Evolutionary conservation across 805 yeast genomes (phyloP), one percentile per base, ranked within the genome.

Genomic region (Kodamaea restingae): DNA sequence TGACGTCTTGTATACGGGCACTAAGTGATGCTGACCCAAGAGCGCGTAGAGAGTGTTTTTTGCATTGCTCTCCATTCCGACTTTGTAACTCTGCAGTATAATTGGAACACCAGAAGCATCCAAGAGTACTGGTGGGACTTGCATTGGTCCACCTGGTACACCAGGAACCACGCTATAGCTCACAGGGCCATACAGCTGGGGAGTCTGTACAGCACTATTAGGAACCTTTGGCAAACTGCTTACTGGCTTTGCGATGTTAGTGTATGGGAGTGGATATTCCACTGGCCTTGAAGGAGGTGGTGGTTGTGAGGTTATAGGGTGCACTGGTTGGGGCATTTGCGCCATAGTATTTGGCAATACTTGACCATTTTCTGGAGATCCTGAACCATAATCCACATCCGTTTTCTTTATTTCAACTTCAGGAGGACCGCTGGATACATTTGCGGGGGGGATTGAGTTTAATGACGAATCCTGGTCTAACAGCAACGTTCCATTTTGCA

Each of bases 1-100:
- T 3, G 47, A 45, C 34, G 46, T 43, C 32, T 52, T 52, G 43
- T 67, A 66, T 7, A 54, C 51, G 1, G 76, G 73, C 0, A 57
- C 45, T 10, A 58, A 33, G 25, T 49, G 49, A 32, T 45, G 42
- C 14, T 46, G 46, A 2, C 58, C 60, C 33, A 38, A 51, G 10
- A 58, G 30, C 4, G 61, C 56, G 39, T 65, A 58, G 20, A 68
- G 47, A 18, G 54, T 56, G 36, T 52, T 61, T 36, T 60, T 56
- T 12, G 71, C 58, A 15, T 52, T 48, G 32, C 42, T 39, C 34
- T 50, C 55, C 21, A 51, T 42, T 6, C 42, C 42, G 15, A 31
- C 39, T 28, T 35, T 39, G 31, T 39, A 39, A 30, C 32, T 39
- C 18, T 39, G 42, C 8, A 38, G 38, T 7, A 39, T 35, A 25